Percentiles rank a stretch among this genome's conserved stretches.
Conservation (phyloP, 495 filamentous ascomycete species). For the Corynascus novoguineensis region DNA sequence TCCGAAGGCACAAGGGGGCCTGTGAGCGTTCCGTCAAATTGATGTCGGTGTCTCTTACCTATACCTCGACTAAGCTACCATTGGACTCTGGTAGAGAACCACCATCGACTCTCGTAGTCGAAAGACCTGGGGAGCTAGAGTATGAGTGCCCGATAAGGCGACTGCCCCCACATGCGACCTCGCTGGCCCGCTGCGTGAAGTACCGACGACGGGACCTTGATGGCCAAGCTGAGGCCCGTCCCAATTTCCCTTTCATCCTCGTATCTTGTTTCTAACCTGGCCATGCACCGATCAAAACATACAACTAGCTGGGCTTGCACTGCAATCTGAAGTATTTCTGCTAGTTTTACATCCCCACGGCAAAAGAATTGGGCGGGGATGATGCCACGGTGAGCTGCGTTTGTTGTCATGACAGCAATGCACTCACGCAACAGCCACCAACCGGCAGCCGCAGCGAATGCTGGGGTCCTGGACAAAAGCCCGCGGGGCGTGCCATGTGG, state of each 20-base stretch:
- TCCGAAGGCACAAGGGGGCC: too few relatives aligned
- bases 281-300: too few relatives aligned
- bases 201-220: too few relatives aligned
- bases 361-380: slow-evolving; percentile 17
- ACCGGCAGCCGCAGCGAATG: not conserved
- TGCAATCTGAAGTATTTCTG: not conserved
- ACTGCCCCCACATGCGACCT: not conserved
- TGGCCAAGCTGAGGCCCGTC: not conserved
- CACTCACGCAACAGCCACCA: slow-evolving; percentile 1
- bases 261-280: not conserved
- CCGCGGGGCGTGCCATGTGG: slow-evolving; percentile 7
- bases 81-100: too few relatives aligned
- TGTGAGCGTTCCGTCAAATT: too few relatives aligned
- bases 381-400: slow-evolving; percentile 22
- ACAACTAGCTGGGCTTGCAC: too few relatives aligned
- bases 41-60: too few relatives aligned
- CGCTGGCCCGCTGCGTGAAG: not conserved
- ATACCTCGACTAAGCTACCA: too few relatives aligned
- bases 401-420: slow-evolving; percentile 14
- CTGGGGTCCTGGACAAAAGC: not conserved
- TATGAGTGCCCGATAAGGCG: not conserved
- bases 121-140: not conserved
- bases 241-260: not conserved
- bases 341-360: slow-evolving; percentile 5
- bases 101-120: too few relatives aligned